phyloP scores from a whole-genome alignment of 306 rosid species.

The Phaseolus lunatus region DNA sequence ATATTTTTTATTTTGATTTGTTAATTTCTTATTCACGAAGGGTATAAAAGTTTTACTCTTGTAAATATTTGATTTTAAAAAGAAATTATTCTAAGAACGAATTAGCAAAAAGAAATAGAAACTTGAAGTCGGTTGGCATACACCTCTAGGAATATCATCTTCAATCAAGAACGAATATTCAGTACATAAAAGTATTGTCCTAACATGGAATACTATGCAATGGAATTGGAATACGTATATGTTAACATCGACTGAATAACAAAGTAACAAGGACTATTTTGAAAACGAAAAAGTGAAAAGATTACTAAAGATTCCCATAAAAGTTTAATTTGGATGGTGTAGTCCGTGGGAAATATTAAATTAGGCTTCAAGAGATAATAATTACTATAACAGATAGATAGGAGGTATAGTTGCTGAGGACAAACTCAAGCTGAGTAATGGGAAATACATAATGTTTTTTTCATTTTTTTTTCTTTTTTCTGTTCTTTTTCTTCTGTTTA shows the following conservation, averaged over 20 bases:
- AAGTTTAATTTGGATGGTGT: background rate
- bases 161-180: background rate
- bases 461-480: conserved; percentile 15
- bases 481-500: conserved; percentile 34
- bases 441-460: conserved; percentile 36
- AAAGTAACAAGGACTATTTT: background rate
- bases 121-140: background rate
- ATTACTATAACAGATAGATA: background rate
- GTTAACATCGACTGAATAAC: background rate
- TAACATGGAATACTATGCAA: background rate
- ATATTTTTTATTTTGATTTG: no score
- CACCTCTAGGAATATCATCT: background rate
- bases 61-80: no score
- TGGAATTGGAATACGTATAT: background rate
- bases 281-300: background rate
- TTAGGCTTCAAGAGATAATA: background rate
- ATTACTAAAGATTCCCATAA: background rate
- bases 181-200: background rate
- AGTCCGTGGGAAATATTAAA: background rate
- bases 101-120: background rate
- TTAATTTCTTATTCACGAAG: no score
- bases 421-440: conserved; percentile 36
- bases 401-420: conserved; percentile 6
- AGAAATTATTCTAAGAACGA: no score
- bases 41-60: no score